Conservation (phyloP, 192 early-diverging fungal species). For the Entrophospora sp. region DNA sequence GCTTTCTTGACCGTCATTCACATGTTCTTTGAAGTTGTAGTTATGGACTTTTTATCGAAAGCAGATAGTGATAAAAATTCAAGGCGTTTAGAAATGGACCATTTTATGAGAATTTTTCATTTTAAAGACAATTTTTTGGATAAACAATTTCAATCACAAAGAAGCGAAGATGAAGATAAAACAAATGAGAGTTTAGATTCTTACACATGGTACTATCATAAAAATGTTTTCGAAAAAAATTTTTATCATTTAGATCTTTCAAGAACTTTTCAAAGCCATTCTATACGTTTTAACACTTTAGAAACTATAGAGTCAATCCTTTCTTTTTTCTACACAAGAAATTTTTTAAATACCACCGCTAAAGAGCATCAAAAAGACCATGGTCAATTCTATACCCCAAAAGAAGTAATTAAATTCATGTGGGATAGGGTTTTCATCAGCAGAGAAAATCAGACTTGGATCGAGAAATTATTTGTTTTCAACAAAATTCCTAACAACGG, state of each 20-base stretch:
- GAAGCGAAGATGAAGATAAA: background rate
- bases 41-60: conserved; percentile 11
- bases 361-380: conserved; percentile 56
- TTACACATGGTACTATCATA: conserved; percentile 15
- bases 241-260: background rate
- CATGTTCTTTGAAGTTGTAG: conserved; percentile 17
- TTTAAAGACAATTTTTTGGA: conserved; percentile 9
- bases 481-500: background rate
- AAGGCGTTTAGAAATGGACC: background rate
- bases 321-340: conserved; percentile 36
- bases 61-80: background rate
- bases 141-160: background rate
- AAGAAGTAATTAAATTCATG: conserved; percentile 46
- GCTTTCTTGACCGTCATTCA: conserved; percentile 17
- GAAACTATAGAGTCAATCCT: conserved; percentile 13
- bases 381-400: conserved; percentile 52
- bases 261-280: background rate
- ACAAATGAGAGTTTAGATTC: background rate
- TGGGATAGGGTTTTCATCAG: conserved; percentile 33
- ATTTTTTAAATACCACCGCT: conserved; percentile 36
- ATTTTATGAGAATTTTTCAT: conserved; percentile 20
- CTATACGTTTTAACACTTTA: background rate
- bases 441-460: conserved; percentile 13
- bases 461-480: conserved; percentile 1
- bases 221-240: background rate